Conservation (phyloP, 2,329 filamentous ascomycete genomes). For the Macroventuria anomochaeta region DNA sequence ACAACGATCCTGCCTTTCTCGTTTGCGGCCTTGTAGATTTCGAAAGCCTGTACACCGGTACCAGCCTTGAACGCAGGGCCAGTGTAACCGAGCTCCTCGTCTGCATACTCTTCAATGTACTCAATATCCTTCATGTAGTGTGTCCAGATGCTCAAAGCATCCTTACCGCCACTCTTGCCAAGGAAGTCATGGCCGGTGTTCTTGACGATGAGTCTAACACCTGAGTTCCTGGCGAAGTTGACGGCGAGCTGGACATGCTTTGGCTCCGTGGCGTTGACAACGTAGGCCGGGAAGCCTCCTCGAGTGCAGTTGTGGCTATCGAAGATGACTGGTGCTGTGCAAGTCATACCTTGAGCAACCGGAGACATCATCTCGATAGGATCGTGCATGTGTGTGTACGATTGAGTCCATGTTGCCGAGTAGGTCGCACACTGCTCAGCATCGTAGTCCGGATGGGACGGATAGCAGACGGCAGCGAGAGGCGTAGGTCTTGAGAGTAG, state of each 20-base stretch:
- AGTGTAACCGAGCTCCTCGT: conserved; percentile 43
- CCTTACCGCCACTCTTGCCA: conserved; percentile 44
- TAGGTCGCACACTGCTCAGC: conserved; percentile 38
- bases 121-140: conserved; percentile 46
- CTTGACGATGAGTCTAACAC: conserved; percentile 42
- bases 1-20: conserved; percentile 58
- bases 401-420: conserved; percentile 41
- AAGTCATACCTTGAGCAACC: conserved; percentile 48
- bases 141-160: conserved; percentile 47
- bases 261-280: conserved; percentile 46
- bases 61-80: conserved; percentile 63
- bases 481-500: conserved; percentile 38
- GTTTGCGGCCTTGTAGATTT: conserved; percentile 60
- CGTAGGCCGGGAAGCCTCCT: conserved; percentile 46
- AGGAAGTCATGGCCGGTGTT: conserved; percentile 49
- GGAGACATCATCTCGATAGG: conserved; percentile 49
- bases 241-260: conserved; percentile 47
- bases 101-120: conserved; percentile 43
- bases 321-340: conserved; percentile 44
- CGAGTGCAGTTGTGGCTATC: conserved; percentile 45
- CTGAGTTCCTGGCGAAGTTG: conserved; percentile 45
- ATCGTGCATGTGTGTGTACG: conserved; percentile 43
- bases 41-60: conserved; percentile 60
- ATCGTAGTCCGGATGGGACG: conserved; percentile 36
- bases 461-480: conserved; percentile 44